These are phyloP conservation scores for Glycine tomentella DNA, from an alignment of 306 rosid species.

Conservation along the genomic window DNA sequence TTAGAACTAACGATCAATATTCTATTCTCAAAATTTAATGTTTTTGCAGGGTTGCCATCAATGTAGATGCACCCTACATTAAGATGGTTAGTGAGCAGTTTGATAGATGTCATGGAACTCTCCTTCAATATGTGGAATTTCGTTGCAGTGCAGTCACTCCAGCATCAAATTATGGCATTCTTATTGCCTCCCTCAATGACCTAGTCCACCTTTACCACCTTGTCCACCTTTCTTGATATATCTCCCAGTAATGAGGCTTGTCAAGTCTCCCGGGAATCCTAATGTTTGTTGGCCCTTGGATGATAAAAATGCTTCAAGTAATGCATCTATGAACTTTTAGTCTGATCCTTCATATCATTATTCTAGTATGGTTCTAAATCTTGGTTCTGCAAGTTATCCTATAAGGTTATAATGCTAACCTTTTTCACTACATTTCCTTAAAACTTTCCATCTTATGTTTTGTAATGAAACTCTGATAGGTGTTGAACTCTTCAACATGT, in stretches of 20 bases:
- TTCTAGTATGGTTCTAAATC: conserved; percentile 72
- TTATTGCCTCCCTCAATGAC: conserved; percentile 85
- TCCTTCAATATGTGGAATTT: conserved; percentile 94
- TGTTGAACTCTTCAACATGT: too few species aligned
- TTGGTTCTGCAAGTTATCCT: conserved; percentile 73
- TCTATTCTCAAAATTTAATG: conserved; percentile 39
- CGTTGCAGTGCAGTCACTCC: conserved; percentile 89
- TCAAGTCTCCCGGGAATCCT: conserved; percentile 70
- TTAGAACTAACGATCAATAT: conserved; percentile 12
- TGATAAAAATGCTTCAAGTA: conserved; percentile 56
- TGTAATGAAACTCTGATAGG: conserved; percentile 1
- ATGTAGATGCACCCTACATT: conserved; percentile 92
- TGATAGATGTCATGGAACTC: conserved; percentile 96
- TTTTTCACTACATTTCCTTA: background rate
- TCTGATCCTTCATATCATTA: conserved; percentile 61
- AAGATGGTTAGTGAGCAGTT: conserved; percentile 98
- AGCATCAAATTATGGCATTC: conserved; percentile 74
- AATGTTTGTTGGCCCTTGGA: conserved; percentile 91
- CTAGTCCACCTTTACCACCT: conserved; percentile 91
- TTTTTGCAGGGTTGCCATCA: conserved; percentile 80
- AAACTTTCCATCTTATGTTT: background rate
- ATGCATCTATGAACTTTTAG: conserved; percentile 58
- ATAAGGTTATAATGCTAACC: conserved; percentile 56
- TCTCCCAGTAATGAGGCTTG: conserved; percentile 95
- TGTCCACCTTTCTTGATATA: conserved; percentile 95